Conservation (phyloP, 1,139 yeast species). For the Schwanniomyces etchellsii region DNA sequence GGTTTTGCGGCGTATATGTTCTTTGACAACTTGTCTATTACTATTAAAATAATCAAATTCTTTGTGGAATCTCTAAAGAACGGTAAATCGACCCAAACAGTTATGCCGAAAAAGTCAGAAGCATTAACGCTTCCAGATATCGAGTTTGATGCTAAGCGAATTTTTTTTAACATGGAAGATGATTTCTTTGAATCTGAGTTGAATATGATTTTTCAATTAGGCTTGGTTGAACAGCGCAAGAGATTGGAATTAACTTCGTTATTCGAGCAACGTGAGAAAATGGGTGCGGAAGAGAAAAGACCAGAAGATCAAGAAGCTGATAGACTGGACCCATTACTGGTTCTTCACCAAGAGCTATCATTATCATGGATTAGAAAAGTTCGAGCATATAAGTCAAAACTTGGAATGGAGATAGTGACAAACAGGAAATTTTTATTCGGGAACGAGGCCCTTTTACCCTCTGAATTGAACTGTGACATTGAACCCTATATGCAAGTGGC, state of each 20-base stretch:
- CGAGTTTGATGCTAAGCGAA: conserved; percentile 39
- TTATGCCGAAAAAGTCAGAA: conserved; percentile 30
- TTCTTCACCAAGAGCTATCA: conserved; percentile 13
- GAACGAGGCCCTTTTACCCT: conserved; percentile 37
- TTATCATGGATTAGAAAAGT: conserved; percentile 48
- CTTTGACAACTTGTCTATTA: conserved; percentile 56
- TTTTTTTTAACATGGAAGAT: conserved; percentile 58
- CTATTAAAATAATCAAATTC: conserved; percentile 52
- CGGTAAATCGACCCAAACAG: conserved; percentile 14
- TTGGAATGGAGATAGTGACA: conserved; percentile 42
- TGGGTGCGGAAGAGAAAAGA: not conserved
- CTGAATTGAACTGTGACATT: conserved; percentile 45
- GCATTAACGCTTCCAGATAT: conserved; percentile 51
- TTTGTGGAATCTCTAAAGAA: conserved; percentile 40
- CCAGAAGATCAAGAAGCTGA: conserved; percentile 5
- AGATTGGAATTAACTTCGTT: conserved; percentile 53
- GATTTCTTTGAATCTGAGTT: conserved; percentile 85
- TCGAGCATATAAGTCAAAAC: conserved; percentile 33
- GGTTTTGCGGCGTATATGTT: conserved; percentile 53
- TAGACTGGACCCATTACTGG: not conserved
- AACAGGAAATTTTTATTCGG: conserved; percentile 49
- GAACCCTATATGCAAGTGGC: conserved; percentile 58
- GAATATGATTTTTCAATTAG: conserved; percentile 71
- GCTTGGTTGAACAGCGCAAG: conserved; percentile 62
- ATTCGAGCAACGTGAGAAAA: conserved; percentile 34